phyloP scores from a whole-genome alignment of 2,329 filamentous ascomycete species.

The Fusarium sp. region DNA sequence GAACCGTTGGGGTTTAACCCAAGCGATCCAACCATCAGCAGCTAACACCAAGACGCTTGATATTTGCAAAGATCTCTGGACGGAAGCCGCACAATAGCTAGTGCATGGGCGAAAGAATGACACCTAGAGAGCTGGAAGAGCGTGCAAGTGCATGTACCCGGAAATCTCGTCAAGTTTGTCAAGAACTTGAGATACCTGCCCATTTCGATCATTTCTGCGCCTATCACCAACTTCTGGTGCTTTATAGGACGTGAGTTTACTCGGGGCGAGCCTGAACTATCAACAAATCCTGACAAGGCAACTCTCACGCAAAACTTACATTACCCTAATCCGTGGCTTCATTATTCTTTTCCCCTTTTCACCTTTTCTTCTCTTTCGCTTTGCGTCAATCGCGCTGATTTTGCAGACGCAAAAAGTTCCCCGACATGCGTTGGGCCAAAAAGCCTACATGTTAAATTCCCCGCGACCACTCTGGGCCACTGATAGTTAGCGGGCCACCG shows the following conservation, averaged over 20 bases:
- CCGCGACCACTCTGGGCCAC: slow-evolving; percentile 32
- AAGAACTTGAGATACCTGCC: slow-evolving; percentile 2
- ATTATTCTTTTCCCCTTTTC: background rate
- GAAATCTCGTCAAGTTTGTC: slow-evolving; percentile 15
- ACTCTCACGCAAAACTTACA: background rate
- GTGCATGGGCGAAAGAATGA: slow-evolving; percentile 5
- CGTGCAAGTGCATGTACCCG: slow-evolving; percentile 42
- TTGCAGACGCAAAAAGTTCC: slow-evolving; percentile 7
- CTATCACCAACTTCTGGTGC: slow-evolving; percentile 8
- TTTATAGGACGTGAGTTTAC: slow-evolving; percentile 7
- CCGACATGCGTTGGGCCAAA: slow-evolving; percentile 13
- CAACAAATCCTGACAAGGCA: background rate
- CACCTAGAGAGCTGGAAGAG: slow-evolving; percentile 18
- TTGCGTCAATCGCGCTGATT: slow-evolving; percentile 3
- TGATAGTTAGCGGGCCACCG: slow-evolving; percentile 29
- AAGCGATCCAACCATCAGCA: slow-evolving; percentile 24
- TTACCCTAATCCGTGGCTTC: background rate
- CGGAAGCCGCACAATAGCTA: slow-evolving; percentile 11
- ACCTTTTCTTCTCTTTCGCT: background rate
- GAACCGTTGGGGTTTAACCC: slow-evolving; percentile 39
- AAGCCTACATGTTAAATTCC: slow-evolving; percentile 17
- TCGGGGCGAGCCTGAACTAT: background rate
- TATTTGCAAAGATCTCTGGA: slow-evolving; percentile 21
- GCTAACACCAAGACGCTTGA: slow-evolving; percentile 28
- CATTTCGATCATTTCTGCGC: slow-evolving; percentile 16